Evolutionary conservation across 2,329 filamentous ascomycete species (phyloP).

Genomic region (Blumeriella jaapii): DNA sequence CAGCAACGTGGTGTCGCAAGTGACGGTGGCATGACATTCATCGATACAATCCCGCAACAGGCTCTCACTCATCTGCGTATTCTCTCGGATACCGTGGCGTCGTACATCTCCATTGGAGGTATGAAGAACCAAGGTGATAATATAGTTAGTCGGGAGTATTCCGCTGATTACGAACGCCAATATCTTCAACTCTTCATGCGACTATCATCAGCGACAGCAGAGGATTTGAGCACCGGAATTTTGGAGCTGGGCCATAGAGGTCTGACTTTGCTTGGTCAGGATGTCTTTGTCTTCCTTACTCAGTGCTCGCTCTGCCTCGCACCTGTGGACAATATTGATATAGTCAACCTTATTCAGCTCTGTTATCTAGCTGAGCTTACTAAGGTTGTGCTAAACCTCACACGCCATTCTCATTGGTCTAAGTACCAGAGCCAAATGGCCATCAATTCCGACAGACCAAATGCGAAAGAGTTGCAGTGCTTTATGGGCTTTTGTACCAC

Average conservation of each 20-base stretch:
- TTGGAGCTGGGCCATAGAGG: slow-evolving; percentile 8
- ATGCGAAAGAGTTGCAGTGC: too few species aligned
- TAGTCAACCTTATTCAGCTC: slow-evolving; percentile 68
- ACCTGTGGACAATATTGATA: slow-evolving; percentile 57
- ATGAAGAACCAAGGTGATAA: slow-evolving; percentile 49
- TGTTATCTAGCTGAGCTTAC: slow-evolving; percentile 89
- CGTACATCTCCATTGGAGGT: slow-evolving; percentile 69
- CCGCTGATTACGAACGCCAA: slow-evolving; percentile 57
- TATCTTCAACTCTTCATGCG: slow-evolving; percentile 57
- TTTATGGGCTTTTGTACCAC: slow-evolving; percentile 21
- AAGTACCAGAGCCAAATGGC: too few species aligned
- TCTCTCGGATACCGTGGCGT: slow-evolving; percentile 75
- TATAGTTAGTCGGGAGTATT: slow-evolving; percentile 54
- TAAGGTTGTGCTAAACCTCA: slow-evolving; percentile 57
- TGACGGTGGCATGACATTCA: slow-evolving; percentile 58
- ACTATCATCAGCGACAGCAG: neutral
- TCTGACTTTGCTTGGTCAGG: slow-evolving; percentile 51
- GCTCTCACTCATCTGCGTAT: slow-evolving; percentile 78
- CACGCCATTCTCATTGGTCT: slow-evolving; percentile 44
- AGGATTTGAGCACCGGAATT: neutral
- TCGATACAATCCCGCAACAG: slow-evolving; percentile 78
- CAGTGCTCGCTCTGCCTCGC: slow-evolving; percentile 64
- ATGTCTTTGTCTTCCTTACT: slow-evolving; percentile 70
- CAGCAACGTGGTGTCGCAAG: slow-evolving; percentile 76
- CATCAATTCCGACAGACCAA: too few species aligned